phyloP scores from a whole-genome alignment of 345 rosid genomes.

The Erucastrum elatum region DNA sequence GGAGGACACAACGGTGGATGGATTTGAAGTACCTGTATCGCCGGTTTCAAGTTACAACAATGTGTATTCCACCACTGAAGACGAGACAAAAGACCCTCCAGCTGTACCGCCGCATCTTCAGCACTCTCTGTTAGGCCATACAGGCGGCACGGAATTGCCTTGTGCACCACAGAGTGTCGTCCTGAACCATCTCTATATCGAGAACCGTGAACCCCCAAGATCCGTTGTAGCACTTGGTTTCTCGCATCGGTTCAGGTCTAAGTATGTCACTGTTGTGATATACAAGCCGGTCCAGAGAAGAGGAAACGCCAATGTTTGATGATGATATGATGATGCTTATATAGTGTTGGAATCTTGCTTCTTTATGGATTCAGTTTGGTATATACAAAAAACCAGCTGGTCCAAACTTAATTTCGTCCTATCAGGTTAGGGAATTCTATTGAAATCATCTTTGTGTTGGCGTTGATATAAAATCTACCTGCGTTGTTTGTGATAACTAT shows the following conservation, averaged over 20 bases:
- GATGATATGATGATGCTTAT: slow-evolving; percentile 5
- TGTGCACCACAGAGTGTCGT: slow-evolving; percentile 63
- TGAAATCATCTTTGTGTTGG: slow-evolving; percentile 6
- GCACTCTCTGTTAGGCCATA: slow-evolving; percentile 56
- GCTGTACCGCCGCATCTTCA: slow-evolving; percentile 76
- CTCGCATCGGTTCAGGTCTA: slow-evolving; percentile 85
- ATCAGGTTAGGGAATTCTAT: slow-evolving; percentile 22
- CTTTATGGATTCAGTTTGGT: slow-evolving; percentile 7
- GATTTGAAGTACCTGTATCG: slow-evolving; percentile 86
- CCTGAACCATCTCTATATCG: slow-evolving; percentile 91
- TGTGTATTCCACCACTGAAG: slow-evolving; percentile 59
- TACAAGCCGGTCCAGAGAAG: slow-evolving; percentile 85
- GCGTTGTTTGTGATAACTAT: slow-evolving; percentile 16
- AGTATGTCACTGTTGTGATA: slow-evolving; percentile 88
- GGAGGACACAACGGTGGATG: slow-evolving; percentile 79
- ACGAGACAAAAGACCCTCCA: slow-evolving; percentile 92
- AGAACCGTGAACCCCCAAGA: slow-evolving; percentile 77
- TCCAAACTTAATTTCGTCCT: not conserved
- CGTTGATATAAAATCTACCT: slow-evolving; percentile 7
- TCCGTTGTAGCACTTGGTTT: slow-evolving; percentile 92
- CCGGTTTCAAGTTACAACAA: slow-evolving; percentile 94
- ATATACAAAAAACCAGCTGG: slow-evolving; percentile 12
- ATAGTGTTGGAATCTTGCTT: slow-evolving; percentile 13
- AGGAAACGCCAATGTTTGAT: slow-evolving; percentile 57
- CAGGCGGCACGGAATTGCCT: slow-evolving; percentile 49